phyloP scores from a whole-genome alignment of 75 land plant genomes.

The Pinus albicaulis region DNA sequence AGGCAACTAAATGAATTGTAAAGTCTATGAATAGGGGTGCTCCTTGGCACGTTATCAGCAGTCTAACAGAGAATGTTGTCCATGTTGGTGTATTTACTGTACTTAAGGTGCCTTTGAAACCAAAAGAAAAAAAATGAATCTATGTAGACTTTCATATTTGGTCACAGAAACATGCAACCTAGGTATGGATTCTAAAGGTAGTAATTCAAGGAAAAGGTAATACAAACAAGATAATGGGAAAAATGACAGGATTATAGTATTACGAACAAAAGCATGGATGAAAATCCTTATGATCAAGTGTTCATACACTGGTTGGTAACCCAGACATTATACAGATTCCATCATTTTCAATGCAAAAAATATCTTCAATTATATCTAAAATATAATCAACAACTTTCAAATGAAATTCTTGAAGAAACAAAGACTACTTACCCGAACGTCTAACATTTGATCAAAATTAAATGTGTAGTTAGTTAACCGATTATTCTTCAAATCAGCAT shows the following conservation, averaged over 20 bases:
- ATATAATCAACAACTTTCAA: not conserved
- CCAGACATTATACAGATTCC: not conserved
- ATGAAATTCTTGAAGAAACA: not conserved
- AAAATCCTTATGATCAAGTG: no score
- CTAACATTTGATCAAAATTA: conserved; percentile 88
- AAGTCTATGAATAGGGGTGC: no score
- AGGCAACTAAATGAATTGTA: no score
- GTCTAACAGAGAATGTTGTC: no score
- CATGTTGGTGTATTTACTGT: no score
- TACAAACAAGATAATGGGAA: not conserved
- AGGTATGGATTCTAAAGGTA: not conserved
- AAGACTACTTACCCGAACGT: conserved; percentile 58
- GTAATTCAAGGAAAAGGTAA: not conserved
- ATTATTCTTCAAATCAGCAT: conserved; percentile 96
- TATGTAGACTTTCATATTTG: not conserved
- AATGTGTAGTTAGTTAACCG: conserved; percentile 88
- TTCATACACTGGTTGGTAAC: not conserved
- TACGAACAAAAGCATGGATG: no score
- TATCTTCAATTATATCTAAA: not conserved
- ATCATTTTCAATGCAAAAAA: not conserved
- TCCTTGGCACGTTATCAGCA: no score
- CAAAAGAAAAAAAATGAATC: not conserved
- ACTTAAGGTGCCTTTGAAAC: no score
- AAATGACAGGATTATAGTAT: not conserved
- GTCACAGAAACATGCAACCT: not conserved